Evolutionary conservation across 83 land plant genomes (phyloP).

Genomic region (Diphasiastrum complanatum): DNA sequence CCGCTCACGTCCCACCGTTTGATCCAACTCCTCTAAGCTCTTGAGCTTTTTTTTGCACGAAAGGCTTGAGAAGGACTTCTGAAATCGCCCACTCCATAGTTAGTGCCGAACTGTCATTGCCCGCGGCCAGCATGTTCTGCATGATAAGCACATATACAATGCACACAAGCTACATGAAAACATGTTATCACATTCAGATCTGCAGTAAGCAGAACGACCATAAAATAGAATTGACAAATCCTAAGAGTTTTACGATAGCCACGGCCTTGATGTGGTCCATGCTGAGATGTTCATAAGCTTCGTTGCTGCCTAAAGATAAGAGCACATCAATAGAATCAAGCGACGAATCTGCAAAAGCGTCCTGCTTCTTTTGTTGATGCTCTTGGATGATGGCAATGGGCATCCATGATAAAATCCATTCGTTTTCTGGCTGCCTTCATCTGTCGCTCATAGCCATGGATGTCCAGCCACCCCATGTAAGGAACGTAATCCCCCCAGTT

Average conservation of each 20-base stretch:
- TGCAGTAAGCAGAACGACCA: not conserved
- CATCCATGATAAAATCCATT: not conserved
- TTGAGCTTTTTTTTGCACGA: not conserved
- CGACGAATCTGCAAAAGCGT: not conserved
- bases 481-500: constrained; percentile 12
- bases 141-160: too few relatives aligned
- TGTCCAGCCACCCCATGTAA: constrained; percentile 7
- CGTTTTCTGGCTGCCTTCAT: constrained; percentile 8
- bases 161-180: not conserved
- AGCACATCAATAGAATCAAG: too few relatives aligned
- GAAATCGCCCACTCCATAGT: constrained; percentile 12
- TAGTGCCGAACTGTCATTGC: constrained; percentile 5
- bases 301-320: too few relatives aligned
- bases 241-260: too few relatives aligned
- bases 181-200: not conserved
- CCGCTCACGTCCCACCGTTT: not conserved
- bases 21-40: constrained; percentile 17
- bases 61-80: constrained; percentile 3
- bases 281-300: too few relatives aligned
- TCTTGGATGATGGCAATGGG: not conserved
- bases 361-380: not conserved
- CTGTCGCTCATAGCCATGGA: constrained; percentile 8
- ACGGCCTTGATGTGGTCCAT: too few relatives aligned
- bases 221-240: too few relatives aligned
- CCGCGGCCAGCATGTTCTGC: constrained; percentile 13